phyloP scores from a whole-genome alignment of 2,329 filamentous ascomycete species.

The Beauveria rudraprayagi region DNA sequence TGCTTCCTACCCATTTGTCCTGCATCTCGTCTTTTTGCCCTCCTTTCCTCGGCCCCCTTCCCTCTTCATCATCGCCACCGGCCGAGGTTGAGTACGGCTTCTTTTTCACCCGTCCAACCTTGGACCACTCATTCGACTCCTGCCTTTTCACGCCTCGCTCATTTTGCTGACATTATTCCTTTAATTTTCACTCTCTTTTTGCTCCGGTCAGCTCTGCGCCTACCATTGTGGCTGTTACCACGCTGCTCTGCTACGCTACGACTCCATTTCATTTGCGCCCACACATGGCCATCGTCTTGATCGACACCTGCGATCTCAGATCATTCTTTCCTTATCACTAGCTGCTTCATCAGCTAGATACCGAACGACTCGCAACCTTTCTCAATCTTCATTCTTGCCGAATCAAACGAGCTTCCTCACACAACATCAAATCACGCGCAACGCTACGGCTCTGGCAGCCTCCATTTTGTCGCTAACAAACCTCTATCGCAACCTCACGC shows the following conservation, averaged over 20 bases:
- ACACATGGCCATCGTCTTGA: neutral
- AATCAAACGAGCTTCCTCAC: neutral
- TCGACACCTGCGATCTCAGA: neutral
- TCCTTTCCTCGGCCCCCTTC: neutral
- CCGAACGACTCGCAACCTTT: neutral
- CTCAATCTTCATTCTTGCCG: neutral
- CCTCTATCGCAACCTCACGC: neutral
- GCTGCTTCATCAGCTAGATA: neutral
- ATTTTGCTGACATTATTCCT: neutral
- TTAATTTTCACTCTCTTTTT: neutral
- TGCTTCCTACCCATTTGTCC: neutral
- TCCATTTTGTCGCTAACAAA: neutral
- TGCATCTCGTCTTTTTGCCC: neutral
- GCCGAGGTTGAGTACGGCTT: neutral
- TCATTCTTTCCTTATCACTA: neutral
- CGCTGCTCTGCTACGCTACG: slow-evolving; percentile 3
- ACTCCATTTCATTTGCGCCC: neutral
- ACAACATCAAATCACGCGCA: neutral
- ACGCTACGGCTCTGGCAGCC: slow-evolving; percentile 2
- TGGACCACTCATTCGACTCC: neutral
- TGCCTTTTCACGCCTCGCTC: neutral
- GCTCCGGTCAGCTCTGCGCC: neutral
- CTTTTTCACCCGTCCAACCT: neutral
- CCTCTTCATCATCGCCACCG: slow-evolving; percentile 1
- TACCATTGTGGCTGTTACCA: neutral